Evolutionary conservation across 1,284 basidiomycete species (phyloP).

Genomic region (Cryptococcus depauperatus): DNA sequence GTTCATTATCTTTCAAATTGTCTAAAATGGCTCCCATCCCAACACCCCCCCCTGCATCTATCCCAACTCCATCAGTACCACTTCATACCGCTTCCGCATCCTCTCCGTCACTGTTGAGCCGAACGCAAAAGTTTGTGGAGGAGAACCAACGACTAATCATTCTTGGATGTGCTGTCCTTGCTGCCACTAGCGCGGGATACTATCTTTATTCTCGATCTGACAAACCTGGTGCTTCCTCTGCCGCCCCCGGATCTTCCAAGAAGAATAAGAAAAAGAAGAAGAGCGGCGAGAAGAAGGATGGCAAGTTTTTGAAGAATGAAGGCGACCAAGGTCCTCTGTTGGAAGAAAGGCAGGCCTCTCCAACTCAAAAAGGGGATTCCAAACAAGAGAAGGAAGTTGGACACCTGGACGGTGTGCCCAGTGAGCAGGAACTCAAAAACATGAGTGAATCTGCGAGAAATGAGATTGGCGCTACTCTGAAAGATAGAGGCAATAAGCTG

Average conservation of each 20-base stretch:
- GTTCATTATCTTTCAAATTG: too few relatives aligned
- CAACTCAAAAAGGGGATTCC: constrained; percentile 33
- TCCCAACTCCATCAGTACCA: constrained; percentile 6
- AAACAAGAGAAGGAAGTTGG: not conserved
- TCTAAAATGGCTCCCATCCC: constrained; percentile 12
- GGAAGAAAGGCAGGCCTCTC: constrained; percentile 55
- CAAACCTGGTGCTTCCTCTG: constrained; percentile 13
- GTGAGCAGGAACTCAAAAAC: constrained; percentile 24
- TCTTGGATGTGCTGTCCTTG: constrained; percentile 57
- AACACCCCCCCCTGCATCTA: constrained; percentile 10
- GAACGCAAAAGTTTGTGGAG: constrained; percentile 41
- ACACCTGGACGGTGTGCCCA: constrained; percentile 26
- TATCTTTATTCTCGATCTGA: constrained; percentile 48
- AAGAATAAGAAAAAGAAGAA: constrained; percentile 55
- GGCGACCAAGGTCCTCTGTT: constrained; percentile 60
- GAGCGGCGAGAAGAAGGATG: constrained; percentile 41
- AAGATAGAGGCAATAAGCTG: constrained; percentile 80
- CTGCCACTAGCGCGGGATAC: constrained; percentile 68
- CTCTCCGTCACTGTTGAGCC: constrained; percentile 25
- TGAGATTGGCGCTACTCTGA: constrained; percentile 68
- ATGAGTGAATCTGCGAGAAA: constrained; percentile 49
- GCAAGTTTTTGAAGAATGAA: constrained; percentile 35
- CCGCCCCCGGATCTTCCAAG: constrained; percentile 47
- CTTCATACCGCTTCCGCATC: constrained; percentile 5
- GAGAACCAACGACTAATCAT: constrained; percentile 42